Conservation (phyloP, 768 basidiomycete genomes). For the Strobilomyces confusus region DNA sequence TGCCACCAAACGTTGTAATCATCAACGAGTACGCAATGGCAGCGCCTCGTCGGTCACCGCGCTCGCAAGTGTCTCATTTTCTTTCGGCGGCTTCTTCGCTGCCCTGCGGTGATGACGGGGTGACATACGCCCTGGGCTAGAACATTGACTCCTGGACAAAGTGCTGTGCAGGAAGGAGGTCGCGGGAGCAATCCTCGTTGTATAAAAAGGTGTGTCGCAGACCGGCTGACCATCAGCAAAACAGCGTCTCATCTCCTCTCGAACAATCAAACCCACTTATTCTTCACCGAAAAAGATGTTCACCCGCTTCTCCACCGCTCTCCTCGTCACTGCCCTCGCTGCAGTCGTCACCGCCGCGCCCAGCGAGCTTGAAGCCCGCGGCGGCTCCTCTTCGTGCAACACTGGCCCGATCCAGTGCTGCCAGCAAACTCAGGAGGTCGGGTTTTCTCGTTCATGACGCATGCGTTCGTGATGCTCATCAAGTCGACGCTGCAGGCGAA, state of each 20-base stretch:
- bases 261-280: not conserved
- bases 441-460: not conserved
- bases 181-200: not conserved
- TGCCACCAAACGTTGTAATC: no score
- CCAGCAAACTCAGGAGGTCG: not conserved
- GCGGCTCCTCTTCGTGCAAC: not conserved
- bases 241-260: not conserved
- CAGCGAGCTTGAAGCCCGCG: not conserved
- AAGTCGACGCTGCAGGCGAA: not conserved
- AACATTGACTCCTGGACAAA: no score
- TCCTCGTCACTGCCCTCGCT: constrained; percentile 11
- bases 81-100: no score
- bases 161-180: not conserved
- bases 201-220: constrained; percentile 10
- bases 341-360: constrained; percentile 8
- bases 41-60: no score
- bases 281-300: constrained; percentile 3
- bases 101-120: no score
- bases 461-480: not conserved
- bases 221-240: not conserved
- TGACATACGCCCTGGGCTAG: no score
- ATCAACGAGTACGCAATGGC: no score
- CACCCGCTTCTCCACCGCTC: constrained; percentile 1
- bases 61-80: no score
- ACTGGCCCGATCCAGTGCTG: constrained; percentile 15